Evolutionary conservation across 176 grass and related monocot genomes (phyloP), one percentile per base, ranked within the genome.

Genomic region (Oryza glaberrima): DNA sequence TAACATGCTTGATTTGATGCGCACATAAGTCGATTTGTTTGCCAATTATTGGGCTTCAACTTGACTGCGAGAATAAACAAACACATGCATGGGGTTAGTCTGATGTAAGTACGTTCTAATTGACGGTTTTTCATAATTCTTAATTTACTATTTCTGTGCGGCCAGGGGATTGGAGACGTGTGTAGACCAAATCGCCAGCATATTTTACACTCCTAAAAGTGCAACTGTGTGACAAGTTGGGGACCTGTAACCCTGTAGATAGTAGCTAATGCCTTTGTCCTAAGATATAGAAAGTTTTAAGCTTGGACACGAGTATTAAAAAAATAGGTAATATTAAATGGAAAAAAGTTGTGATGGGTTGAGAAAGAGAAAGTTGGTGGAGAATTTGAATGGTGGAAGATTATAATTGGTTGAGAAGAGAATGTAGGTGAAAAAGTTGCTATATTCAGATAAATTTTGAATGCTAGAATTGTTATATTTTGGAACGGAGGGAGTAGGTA

Each of bases 41-140:
- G 38, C 43, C 35, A 69, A 84, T 69, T 43, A 81, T 69, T 89
- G 30, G 36, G 25, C 22, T 19, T 46, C 45, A 38, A 35, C 60
- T 38, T n/a, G 35, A 68, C 40, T 38, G 17, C 20, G 34, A 66
- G n/a, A 41, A 36, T 44, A 74, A 43, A n/a, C 28, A 84, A n/a
- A 17, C 4, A n/a, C 35, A 22, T 43, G n/a, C 38, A 41, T 70
- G 38, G 40, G 69, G 9, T 5, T 26, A 48, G 25, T 58, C 71
- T 26, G 70, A 47, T 15, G 22, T 16, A 47, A 35, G 14, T 30
- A 48, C 19, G 56, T 61, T 20, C 56, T 61, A 61, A 32, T 32
- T 32, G 2, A 61, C 56, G 7, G 56, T 7, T 41, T 9, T 61
- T 51, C 44, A 51, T 12, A 67, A 19, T 84, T 46, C 12, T 75